Base-by-base conservation (phyloP, 371 early-diverging fungal species). In the Mortierella sp. region DNA sequence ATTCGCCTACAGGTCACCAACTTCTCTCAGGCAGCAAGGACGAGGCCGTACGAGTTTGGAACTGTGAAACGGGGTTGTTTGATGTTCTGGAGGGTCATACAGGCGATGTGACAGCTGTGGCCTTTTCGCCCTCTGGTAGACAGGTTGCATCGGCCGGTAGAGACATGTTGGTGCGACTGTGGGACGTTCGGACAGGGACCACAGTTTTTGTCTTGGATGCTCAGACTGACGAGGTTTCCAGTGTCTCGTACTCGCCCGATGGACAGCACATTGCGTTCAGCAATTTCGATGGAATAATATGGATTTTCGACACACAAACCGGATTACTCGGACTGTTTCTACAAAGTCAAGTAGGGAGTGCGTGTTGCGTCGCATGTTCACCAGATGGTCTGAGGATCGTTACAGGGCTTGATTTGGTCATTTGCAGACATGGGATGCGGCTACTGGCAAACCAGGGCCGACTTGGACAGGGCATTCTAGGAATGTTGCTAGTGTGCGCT, bases 1-100 rank as follows among this genome's bases (percentile, higher is more conserved):
- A 34, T 66, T 72, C 73, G 6, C 73, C 73, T 24, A 39, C n/a
- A 50, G 34, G 71, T 48, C 47, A 71, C 9, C 70, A 70, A 34
- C 43, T 70, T n/a, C 63, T 47, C 19, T 70, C 63, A 6, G 43
- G 58, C 16, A 63, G 70, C 31, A 22, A n/a, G 16, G 63, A 70
- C 70, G 47, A 45, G 13, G 43, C 58, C 11, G 47, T 70, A 24
- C 44, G 70, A 10, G 43, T 70, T 6, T 70, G 70, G 70, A 45
- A 70, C 37, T 22, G 34, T 4, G 22, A 31, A 11, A 45, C 63
- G 14, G 70, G 70, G 2, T 9, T 10, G 22, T 37, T 24, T 19
- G 4, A 16, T 31, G 13, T 63, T 45, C 24, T 70, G 34, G 10
- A 13, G n/a, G 63, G 45, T 22, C 63, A 70, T 43, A 50, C 2